Evolutionary conservation across 2,329 filamentous ascomycete species (phyloP).

Genomic region (Colletotrichum musae): DNA sequence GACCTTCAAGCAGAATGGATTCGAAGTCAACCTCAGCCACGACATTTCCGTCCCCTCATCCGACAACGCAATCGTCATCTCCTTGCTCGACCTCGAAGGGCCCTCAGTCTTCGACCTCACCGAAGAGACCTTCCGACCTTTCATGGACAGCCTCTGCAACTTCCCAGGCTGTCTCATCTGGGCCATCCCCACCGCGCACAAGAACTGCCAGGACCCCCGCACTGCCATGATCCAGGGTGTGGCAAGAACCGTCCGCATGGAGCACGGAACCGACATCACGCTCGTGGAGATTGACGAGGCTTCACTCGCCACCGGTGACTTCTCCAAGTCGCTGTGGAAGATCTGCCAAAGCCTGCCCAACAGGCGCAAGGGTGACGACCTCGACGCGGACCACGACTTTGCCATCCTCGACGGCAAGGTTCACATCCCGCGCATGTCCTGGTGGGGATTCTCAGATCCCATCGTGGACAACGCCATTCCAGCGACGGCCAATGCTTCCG

Average conservation of each 20-base stretch:
- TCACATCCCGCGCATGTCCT: slow-evolving; percentile 44
- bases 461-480: slow-evolving; percentile 44
- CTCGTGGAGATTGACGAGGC: slow-evolving; percentile 18
- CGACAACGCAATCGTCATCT: slow-evolving; percentile 38
- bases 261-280: slow-evolving; percentile 46
- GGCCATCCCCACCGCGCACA: slow-evolving; percentile 48
- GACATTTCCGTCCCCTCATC: not conserved
- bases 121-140: slow-evolving; percentile 30
- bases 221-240: slow-evolving; percentile 49
- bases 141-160: slow-evolving; percentile 32
- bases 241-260: slow-evolving; percentile 48
- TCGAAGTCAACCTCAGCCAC: not conserved
- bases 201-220: slow-evolving; percentile 45
- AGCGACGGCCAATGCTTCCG: slow-evolving; percentile 43
- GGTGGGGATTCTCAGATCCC: slow-evolving; percentile 31
- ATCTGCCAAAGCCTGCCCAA: slow-evolving; percentile 24
- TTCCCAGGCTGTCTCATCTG: slow-evolving; percentile 46
- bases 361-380: slow-evolving; percentile 17
- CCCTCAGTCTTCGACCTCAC: slow-evolving; percentile 47
- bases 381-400: slow-evolving; percentile 51
- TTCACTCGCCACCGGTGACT: not conserved
- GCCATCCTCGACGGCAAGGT: slow-evolving; percentile 46
- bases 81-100: slow-evolving; percentile 45
- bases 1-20: not conserved
- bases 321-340: slow-evolving; percentile 13